Conservation (phyloP, 2,329 filamentous ascomycete species). For the Diaporthe sp. region DNA sequence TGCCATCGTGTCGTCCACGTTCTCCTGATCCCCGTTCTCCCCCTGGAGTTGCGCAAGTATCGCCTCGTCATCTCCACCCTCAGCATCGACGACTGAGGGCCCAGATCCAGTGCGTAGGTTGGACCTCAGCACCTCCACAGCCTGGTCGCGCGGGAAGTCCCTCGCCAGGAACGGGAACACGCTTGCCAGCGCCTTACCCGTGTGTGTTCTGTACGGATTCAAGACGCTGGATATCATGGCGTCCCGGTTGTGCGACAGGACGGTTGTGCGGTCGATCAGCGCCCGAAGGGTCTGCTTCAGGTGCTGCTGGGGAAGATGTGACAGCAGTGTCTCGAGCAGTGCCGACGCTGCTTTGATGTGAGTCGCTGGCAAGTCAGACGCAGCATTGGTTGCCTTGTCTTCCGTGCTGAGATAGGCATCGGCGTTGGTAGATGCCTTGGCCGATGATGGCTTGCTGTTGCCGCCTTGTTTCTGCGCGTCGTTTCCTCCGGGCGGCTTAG, state of each 20-base stretch:
- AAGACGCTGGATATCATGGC: conserved; percentile 87
- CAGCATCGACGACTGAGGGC: conserved; percentile 47
- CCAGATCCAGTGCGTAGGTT: conserved; percentile 63
- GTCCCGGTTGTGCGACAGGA: conserved; percentile 76
- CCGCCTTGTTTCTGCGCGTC: conserved; percentile 44
- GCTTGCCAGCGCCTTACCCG: conserved; percentile 76
- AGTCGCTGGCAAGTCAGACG: conserved; percentile 53
- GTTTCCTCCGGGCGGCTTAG: conserved; percentile 12
- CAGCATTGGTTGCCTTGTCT: conserved; percentile 44
- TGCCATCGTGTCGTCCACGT: conserved; percentile 50
- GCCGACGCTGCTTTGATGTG: conserved; percentile 70
- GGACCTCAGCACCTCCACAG: conserved; percentile 79
- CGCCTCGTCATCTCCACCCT: conserved; percentile 66
- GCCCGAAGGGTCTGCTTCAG: conserved; percentile 80
- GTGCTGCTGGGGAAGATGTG: conserved; percentile 74
- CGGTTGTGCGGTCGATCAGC: conserved; percentile 84
- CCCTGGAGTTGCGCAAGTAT: conserved; percentile 45
- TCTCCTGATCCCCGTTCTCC: conserved; percentile 54
- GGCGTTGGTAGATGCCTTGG: conserved; percentile 70
- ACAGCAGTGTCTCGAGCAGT: conserved; percentile 75
- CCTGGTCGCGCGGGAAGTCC: conserved; percentile 72
- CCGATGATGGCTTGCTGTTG: conserved; percentile 50
- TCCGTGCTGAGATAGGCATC: conserved; percentile 76
- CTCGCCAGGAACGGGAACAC: conserved; percentile 85
- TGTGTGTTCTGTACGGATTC: conserved; percentile 78